Base-by-base conservation (phyloP, 2,329 filamentous ascomycete genomes). In the Piedraia hortae region DNA sequence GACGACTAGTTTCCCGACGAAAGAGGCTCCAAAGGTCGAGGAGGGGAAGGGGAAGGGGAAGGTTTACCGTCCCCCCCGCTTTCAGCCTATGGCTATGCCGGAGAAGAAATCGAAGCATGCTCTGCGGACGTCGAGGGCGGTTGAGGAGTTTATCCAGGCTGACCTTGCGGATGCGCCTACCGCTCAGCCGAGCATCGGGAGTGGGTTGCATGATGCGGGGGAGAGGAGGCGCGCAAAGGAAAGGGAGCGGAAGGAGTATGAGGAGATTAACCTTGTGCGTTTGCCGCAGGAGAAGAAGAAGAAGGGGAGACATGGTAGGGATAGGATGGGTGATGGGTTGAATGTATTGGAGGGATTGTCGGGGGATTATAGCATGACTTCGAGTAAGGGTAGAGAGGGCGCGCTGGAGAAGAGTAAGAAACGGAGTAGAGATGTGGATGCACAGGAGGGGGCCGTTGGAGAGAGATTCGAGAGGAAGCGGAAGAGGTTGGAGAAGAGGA, bases 211-310 rank as follows among this genome's bases (percentile, higher is more conserved):
- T 5, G 56, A 65, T 21, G 68, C 72, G 21, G 85, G 85, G 15
- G 63, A 82, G 30, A 64, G 64, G 42, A 63, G 65, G 37, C 85
- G 80, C 54, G 64, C 64, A 30, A 62, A 64, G 18, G 80, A 93
- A 43, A 60, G 60, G 2, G 80, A 90, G 48, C 57, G 73, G 24
- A 60, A 60, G 27, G 62, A 72, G 21, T 97, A 91, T 48, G 85
- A 97, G 52, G 85, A 97, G 49, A 60, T 56, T 34, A 89, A 97
- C 50, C 82, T 91, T 38, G 64, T 75, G 9, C 73, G 85, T 34
- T 52, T 97, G 36, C 78, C 82, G 7, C 69, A 66, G 36, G 62
- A 73, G 44, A 73, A 65, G 48, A 93, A 90, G 57, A 90, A 89
- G 50, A 78, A 90, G 4, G 24, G 22, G 12, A n/a, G n/a, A n/a